Base-by-base conservation (phyloP, 305 asterid species). In the Euphrasia arctica region DNA sequence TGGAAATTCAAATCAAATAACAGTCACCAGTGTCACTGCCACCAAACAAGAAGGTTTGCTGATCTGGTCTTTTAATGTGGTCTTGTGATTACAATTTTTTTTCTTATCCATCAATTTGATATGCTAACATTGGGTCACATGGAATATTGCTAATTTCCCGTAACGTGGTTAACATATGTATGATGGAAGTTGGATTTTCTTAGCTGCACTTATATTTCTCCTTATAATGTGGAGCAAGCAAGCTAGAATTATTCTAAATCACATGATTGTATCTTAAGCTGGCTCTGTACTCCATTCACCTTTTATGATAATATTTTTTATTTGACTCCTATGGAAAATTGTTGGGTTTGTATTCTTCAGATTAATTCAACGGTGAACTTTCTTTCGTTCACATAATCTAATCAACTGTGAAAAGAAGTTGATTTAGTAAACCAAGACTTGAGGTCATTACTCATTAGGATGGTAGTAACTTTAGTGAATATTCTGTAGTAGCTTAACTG, bases 1-100 rank as follows among this genome's bases (percentile, higher is more conserved):
- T 58, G 76, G 81, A 54, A 61, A 78, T 77, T 69, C 82, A 52
- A 74, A 73, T 65, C 82, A 78, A 71, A 74, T 74, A 62, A 79
- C 70, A 32, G 68, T 86, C 71, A 76, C 83, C 67, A 60, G 85
- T 63, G 78, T 81, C 54, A 76, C 81, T 52, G 89, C 81, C 75
- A 68, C 72, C 72, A 80, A 83, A 62, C 80, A 45, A 63, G 79
- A 83, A 66, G 96, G 99, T 88, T 68, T 66, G 54, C 29, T 62
- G 96, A 97, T 88, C 66, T 66, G 54, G 31, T 62, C 76, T 70
- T 67, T 68, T 22, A 18, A 12, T 64, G 50, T 73, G 67, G 60
- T 66, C 41, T 45, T 55, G 52, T 39, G 12, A 39, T 64, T 27
- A n/a, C n/a, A n/a, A 29, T 45, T 63, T 42, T 42, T 28, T 66